A percentile compares a stretch with the other conserved stretches of the same genome.
Evolutionary conservation across 2,329 filamentous ascomycete species (phyloP).

Genomic region (Aspergillus ustus): DNA sequence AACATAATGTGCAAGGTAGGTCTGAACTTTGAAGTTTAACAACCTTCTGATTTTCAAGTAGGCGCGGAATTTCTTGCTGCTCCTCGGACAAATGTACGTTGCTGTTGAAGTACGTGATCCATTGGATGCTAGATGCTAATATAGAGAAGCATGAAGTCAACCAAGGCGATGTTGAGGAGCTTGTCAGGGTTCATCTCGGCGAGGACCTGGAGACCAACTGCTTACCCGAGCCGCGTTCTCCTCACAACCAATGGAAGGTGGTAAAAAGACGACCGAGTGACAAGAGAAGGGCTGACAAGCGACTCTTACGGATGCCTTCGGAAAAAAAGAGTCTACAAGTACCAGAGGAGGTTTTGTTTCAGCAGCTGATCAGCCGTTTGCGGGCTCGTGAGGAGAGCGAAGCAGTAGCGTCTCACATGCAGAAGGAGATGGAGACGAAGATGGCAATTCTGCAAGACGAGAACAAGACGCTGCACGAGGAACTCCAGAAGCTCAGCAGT

Average conservation of each 20-base stretch:
- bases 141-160: neutral
- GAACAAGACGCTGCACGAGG: constrained; percentile 33
- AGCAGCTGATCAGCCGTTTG: constrained; percentile 40
- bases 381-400: constrained; percentile 42
- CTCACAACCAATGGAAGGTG: constrained; percentile 17
- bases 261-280: constrained; percentile 23
- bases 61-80: neutral
- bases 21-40: neutral
- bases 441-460: constrained; percentile 31
- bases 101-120: neutral
- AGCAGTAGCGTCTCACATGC: constrained; percentile 24
- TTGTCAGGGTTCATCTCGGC: too few relatives aligned
- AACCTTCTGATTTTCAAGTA: neutral
- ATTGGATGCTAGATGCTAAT: neutral
- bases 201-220: neutral
- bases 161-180: neutral
- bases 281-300: constrained; percentile 10
- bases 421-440: constrained; percentile 33
- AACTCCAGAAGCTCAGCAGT: constrained; percentile 26
- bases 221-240: neutral
- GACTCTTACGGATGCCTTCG: neutral
- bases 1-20: neutral
- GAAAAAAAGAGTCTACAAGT: constrained; percentile 18
- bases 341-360: constrained; percentile 42
- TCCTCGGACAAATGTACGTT: neutral